Percentiles rank a stretch among this genome's conserved stretches.
These are phyloP conservation scores for Elongisporangium anandrum DNA, from an alignment of 352 stramenopile species.

Conservation along the genomic window DNA sequence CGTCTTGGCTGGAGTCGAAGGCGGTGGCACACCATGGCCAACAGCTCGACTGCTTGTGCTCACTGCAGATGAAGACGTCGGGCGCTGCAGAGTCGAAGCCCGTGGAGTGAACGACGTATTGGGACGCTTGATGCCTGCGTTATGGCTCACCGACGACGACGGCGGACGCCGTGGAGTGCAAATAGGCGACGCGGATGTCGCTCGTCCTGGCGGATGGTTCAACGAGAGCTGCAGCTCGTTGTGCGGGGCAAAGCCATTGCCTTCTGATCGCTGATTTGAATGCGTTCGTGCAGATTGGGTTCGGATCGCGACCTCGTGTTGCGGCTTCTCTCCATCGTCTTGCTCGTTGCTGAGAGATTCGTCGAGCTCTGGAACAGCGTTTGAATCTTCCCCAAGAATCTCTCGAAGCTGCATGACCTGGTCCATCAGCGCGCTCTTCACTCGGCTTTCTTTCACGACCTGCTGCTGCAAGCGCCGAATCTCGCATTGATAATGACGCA, in stretches of 20 bases:
- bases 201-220: constrained; percentile 3
- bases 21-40: background rate
- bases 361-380: constrained; percentile 1
- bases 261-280: background rate
- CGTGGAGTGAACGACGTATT: constrained; percentile 45
- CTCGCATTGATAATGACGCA: constrained; percentile 60
- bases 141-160: constrained; percentile 1
- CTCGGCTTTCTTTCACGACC: constrained; percentile 38
- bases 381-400: background rate
- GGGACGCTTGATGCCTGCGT: constrained; percentile 15
- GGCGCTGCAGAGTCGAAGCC: constrained; percentile 14
- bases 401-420: constrained; percentile 31
- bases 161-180: constrained; percentile 13
- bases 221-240: constrained; percentile 3
- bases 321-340: background rate
- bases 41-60: background rate
- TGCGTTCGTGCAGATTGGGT: background rate
- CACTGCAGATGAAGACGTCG: background rate
- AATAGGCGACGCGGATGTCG: constrained; percentile 25
- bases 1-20: constrained; percentile 11
- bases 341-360: constrained; percentile 1
- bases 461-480: constrained; percentile 64
- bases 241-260: background rate
- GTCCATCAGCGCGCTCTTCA: constrained; percentile 40
- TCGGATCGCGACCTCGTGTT: background rate